phyloP scores from a whole-genome alignment of 2,329 filamentous ascomycete genomes.

The Cordyceps fumosorosea region DNA sequence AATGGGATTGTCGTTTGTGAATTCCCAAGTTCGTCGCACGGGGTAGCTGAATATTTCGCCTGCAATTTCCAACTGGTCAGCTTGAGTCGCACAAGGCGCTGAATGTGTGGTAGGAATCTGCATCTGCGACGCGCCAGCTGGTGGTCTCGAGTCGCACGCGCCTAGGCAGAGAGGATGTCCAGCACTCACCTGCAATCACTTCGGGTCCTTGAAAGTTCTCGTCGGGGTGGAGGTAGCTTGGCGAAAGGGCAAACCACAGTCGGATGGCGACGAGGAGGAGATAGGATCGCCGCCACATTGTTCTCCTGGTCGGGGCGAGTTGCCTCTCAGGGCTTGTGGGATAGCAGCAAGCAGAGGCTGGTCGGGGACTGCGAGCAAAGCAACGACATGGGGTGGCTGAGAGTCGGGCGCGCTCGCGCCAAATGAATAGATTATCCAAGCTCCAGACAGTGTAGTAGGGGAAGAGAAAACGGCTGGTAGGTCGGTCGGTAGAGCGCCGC shows the following conservation, averaged over 20 bases:
- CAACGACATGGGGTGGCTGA: constrained; percentile 13
- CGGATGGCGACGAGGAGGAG: constrained; percentile 77
- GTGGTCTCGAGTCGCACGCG: neutral
- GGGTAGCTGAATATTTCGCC: constrained; percentile 91
- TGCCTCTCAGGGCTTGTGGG: constrained; percentile 10
- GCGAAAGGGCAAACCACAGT: constrained; percentile 87
- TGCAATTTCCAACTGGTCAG: constrained; percentile 29
- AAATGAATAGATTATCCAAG: constrained; percentile 1
- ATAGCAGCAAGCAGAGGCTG: constrained; percentile 20
- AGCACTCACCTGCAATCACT: constrained; percentile 77
- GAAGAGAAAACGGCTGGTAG: neutral
- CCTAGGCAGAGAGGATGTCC: neutral
- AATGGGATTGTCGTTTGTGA: constrained; percentile 79
- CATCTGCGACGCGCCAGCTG: neutral
- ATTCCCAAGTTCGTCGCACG: constrained; percentile 90
- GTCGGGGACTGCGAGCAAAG: constrained; percentile 16
- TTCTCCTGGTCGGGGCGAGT: constrained; percentile 15
- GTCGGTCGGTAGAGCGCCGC: neutral
- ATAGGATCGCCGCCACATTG: constrained; percentile 89
- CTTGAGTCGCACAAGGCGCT: neutral
- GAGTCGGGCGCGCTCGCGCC: constrained; percentile 6
- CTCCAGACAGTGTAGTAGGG: neutral
- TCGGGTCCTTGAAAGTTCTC: constrained; percentile 99
- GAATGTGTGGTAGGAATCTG: neutral
- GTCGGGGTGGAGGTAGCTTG: constrained; percentile 96